Evolutionary conservation across 371 early-diverging fungal species (phyloP).

Genomic region (Dinochytrium kinnereticum): DNA sequence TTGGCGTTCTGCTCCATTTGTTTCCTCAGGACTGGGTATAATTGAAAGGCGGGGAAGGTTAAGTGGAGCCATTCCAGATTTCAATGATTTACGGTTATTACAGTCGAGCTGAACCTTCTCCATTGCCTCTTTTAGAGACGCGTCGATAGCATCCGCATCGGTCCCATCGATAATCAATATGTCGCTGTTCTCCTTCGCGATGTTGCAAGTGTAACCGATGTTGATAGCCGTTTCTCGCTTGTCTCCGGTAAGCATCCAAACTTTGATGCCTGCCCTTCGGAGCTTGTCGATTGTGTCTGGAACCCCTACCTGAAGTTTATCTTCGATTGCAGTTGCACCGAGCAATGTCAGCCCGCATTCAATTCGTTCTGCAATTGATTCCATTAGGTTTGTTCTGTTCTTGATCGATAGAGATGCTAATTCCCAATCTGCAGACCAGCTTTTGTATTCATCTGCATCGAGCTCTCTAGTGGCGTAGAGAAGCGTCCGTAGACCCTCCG

Average conservation of each 20-base stretch:
- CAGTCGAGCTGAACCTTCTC: not conserved
- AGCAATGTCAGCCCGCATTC: slow-evolving; percentile 81
- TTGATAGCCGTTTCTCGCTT: slow-evolving; percentile 98
- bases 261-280: slow-evolving; percentile 89
- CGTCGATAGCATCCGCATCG: not conserved
- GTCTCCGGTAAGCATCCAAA: slow-evolving; percentile 99
- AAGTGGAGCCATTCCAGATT: too few relatives aligned
- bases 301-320: slow-evolving; percentile 92
- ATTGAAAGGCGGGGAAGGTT: too few relatives aligned
- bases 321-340: slow-evolving; percentile 98
- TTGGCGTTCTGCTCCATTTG: too few relatives aligned
- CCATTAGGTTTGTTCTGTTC: slow-evolving; percentile 74
- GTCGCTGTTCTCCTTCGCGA: slow-evolving; percentile 92
- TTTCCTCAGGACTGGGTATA: too few relatives aligned
- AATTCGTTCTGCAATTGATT: slow-evolving; percentile 71
- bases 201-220: slow-evolving; percentile 85
- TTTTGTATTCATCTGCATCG: slow-evolving; percentile 64
- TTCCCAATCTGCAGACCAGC: slow-evolving; percentile 70
- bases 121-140: not conserved
- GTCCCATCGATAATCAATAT: slow-evolving; percentile 87
- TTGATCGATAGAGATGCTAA: slow-evolving; percentile 74
- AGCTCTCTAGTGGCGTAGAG: slow-evolving; percentile 74
- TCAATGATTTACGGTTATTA: not conserved
- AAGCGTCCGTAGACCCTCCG: slow-evolving; percentile 89
- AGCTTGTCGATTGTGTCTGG: slow-evolving; percentile 90